These are phyloP conservation scores for Psilocybe cyanescens DNA, from an alignment of 768 basidiomycete genomes.

Conservation along the genomic window DNA sequence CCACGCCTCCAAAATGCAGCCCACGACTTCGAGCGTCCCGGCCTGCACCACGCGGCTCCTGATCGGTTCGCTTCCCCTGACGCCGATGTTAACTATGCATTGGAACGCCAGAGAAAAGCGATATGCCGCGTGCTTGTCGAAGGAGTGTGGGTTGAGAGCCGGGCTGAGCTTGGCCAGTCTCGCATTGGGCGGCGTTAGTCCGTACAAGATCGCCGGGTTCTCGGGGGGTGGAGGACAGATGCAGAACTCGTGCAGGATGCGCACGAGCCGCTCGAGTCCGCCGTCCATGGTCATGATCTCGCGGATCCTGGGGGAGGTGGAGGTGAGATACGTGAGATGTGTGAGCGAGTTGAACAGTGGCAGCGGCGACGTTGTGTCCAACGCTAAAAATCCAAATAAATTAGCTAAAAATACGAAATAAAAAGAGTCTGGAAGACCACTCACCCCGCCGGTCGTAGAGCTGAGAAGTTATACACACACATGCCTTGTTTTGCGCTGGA, in stretches of 20 bases:
- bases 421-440: slow-evolving; percentile 25
- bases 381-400: slow-evolving; percentile 33
- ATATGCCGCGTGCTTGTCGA: slow-evolving; percentile 85
- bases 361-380: slow-evolving; percentile 54
- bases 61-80: slow-evolving; percentile 92
- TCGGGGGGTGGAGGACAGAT: slow-evolving; percentile 82
- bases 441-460: slow-evolving; percentile 93
- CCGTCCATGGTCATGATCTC: slow-evolving; percentile 99
- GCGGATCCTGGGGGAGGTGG: slow-evolving; percentile 95
- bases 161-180: slow-evolving; percentile 59
- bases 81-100: slow-evolving; percentile 96
- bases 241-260: slow-evolving; percentile 90
- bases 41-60: slow-evolving; percentile 93
- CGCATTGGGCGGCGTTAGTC: slow-evolving; percentile 68
- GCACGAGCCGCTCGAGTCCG: slow-evolving; percentile 92
- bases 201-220: slow-evolving; percentile 76
- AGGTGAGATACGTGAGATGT: slow-evolving; percentile 95
- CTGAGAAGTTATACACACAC: slow-evolving; percentile 92
- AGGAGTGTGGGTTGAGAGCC: slow-evolving; percentile 67
- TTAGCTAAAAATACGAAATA: slow-evolving; percentile 19
- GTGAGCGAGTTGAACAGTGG: slow-evolving; percentile 62
- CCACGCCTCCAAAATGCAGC: slow-evolving; percentile 94
- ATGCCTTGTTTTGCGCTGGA: slow-evolving; percentile 93
- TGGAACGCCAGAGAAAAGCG: slow-evolving; percentile 94
- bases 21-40: slow-evolving; percentile 91